These are phyloP conservation scores for Kluyveromyces aestuarii DNA, from an alignment of 805 yeast species.

Conservation along the genomic window DNA sequence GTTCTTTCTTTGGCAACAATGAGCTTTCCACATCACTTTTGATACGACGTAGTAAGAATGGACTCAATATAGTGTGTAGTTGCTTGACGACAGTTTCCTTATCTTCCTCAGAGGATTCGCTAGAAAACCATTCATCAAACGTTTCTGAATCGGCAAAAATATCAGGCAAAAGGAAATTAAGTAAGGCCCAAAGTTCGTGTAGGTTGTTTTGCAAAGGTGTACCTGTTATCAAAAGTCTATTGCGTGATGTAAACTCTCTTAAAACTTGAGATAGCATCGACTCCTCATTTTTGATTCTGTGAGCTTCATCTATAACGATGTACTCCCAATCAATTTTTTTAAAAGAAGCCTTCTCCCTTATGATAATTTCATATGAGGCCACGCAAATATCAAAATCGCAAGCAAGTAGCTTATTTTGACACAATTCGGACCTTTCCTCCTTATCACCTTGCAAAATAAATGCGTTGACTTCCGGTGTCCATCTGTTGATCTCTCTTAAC, in stretches of 20 bases:
- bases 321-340: slow-evolving; percentile 68
- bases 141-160: slow-evolving; percentile 64
- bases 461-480: slow-evolving; percentile 75
- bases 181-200: slow-evolving; percentile 74
- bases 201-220: slow-evolving; percentile 75
- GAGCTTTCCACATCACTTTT: slow-evolving; percentile 78
- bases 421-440: slow-evolving; percentile 49
- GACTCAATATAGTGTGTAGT: slow-evolving; percentile 65
- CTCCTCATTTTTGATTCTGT: slow-evolving; percentile 72
- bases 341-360: slow-evolving; percentile 60
- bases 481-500: slow-evolving; percentile 64
- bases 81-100: slow-evolving; percentile 54
- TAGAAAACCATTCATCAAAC: slow-evolving; percentile 67
- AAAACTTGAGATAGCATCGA: slow-evolving; percentile 64
- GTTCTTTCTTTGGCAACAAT: slow-evolving; percentile 63
- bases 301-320: slow-evolving; percentile 72
- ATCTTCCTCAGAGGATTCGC: slow-evolving; percentile 31
- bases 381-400: slow-evolving; percentile 67
- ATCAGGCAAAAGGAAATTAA: slow-evolving; percentile 71
- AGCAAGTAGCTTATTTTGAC: slow-evolving; percentile 39
- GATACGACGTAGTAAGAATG: slow-evolving; percentile 67
- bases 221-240: slow-evolving; percentile 68
- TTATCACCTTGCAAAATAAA: slow-evolving; percentile 69
- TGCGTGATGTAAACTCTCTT: slow-evolving; percentile 59
- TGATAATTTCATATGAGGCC: slow-evolving; percentile 69